Evolutionary conservation across 805 yeast species (phyloP).

Genomic region (Candida ipomoeae): DNA sequence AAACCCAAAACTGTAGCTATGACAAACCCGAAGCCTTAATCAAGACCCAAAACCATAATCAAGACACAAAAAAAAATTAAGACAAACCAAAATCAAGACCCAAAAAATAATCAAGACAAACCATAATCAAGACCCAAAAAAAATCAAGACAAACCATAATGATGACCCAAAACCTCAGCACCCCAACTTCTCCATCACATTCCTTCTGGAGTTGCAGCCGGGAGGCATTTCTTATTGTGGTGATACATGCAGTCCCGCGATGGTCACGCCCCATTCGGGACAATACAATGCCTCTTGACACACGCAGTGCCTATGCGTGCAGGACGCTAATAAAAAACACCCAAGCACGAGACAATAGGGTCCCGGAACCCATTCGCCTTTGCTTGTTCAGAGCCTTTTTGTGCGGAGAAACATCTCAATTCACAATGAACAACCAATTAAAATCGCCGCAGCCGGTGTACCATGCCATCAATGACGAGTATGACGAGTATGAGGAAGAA

Average conservation of each 20-base stretch:
- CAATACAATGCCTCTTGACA: neutral
- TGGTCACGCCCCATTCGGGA: neutral
- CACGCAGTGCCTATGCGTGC: neutral
- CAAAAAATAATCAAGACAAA: too few species aligned
- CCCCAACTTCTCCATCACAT: too few species aligned
- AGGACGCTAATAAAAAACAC: neutral
- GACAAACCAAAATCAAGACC: too few species aligned
- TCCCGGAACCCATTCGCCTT: neutral
- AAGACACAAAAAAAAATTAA: too few species aligned
- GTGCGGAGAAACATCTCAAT: neutral
- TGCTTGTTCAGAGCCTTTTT: neutral
- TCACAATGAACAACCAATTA: neutral
- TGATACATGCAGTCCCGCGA: constrained; percentile 1
- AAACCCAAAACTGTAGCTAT: too few species aligned
- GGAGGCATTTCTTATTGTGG: neutral
- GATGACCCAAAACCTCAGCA: too few species aligned
- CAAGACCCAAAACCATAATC: neutral
- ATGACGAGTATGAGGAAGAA: constrained; percentile 8
- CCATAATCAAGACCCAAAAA: too few species aligned
- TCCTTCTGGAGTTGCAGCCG: neutral
- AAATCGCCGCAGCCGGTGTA: neutral
- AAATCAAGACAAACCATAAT: too few species aligned
- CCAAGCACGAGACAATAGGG: neutral
- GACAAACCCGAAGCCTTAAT: too few species aligned
- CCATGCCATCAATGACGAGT: constrained; percentile 5